Evolutionary conservation across 257 asterid genomes (phyloP), one percentile per base, ranked within the genome.

Genomic region (Vinca minor): DNA sequence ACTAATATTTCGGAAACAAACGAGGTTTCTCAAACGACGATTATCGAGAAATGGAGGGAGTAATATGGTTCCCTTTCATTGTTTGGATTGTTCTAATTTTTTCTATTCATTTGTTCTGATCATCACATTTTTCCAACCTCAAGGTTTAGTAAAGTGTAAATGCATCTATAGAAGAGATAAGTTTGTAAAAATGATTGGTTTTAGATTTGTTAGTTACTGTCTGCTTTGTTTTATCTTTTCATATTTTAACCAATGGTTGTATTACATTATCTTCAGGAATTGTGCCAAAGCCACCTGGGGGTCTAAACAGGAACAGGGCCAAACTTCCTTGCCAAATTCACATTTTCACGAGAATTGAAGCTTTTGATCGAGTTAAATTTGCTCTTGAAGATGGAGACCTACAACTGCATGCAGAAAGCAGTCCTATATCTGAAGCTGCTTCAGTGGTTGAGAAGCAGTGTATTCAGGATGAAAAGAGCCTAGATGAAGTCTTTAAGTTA

Each of bases 291-390:
- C 41, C 57, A 23, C 76, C 78, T 18, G 68, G 64, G 32, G 81
- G 83, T 56, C 23, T 18, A 55, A 79, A 62, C 61, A 82, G 77
- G 44, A 75, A 53, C 35, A 67, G 63, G 54, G 77, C 66, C 71
- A 84, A 50, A 71, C 64, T 84, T 56, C 85, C 94, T 31, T 89
- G 95, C 77, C 89, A 83, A 73, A 72, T 89, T 77, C 96, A 89
- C 82, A 82, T 89, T 39, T 87, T 87, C 69, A 78, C 94, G 4
- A 76, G 77, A 65, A 20, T 73, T 4, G 85, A 79, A 58, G 86
- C 77, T 12, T 81, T 87, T 65, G 79, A 45, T 50, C 75, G 73
- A 4, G 89, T 87, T 42, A 81, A 83, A 73, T 39, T 49, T 23
- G 78, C 69, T 29, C 65, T 89, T 68, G 45, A 59, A 35, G 52